Percentiles rank a stretch among this genome's conserved stretches.
phyloP scores from a whole-genome alignment of 108 stramenopile genomes.

The Cylindrotheca closterium region DNA sequence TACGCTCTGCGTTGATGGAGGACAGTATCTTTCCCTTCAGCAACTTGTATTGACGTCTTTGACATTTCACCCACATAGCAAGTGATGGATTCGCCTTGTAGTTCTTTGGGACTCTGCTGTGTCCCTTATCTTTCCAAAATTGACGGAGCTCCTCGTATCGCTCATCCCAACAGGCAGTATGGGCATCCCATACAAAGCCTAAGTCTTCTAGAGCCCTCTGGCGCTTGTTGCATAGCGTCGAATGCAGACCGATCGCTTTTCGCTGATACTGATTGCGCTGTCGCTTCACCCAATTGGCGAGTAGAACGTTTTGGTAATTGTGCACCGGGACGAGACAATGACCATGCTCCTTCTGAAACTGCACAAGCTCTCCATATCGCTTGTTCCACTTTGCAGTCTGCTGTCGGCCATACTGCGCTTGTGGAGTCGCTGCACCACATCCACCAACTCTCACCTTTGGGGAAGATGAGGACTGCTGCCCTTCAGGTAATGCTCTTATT shows the following conservation, averaged over 20 bases:
- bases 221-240: conserved; percentile 9
- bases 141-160: not conserved
- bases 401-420: not conserved
- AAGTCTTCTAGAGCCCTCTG: not conserved
- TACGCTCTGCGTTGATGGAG: no score
- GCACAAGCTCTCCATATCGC: conserved; percentile 16
- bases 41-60: no score
- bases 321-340: conserved; percentile 42
- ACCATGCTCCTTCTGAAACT: conserved; percentile 30
- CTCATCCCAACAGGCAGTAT: not conserved
- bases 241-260: not conserved
- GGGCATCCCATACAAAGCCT: not conserved
- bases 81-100: no score
- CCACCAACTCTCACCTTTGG: no score
- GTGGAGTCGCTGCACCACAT: no score
- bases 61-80: no score
- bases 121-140: not conserved
- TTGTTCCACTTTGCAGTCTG: conserved; percentile 10
- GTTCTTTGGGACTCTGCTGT: not conserved
- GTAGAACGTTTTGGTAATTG: conserved; percentile 18
- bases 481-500: not conserved
- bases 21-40: no score
- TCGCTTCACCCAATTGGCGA: conserved; percentile 33
- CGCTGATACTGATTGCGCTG: conserved; percentile 36
- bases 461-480: no score